Evolutionary conservation across 208 protist species (phyloP).

Genomic region (Zelonia costaricensis): DNA sequence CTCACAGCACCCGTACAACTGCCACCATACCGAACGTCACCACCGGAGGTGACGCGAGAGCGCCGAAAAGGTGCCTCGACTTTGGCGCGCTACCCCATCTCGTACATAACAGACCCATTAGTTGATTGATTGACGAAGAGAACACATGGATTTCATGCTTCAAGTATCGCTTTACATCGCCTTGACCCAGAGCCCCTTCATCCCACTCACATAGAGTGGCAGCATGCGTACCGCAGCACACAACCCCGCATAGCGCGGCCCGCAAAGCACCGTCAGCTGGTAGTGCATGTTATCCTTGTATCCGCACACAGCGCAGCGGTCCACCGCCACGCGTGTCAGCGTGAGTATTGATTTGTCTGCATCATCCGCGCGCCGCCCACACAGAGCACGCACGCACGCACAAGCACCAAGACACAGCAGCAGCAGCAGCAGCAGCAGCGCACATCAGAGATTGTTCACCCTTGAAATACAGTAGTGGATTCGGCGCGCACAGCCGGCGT

Average conservation of each 20-base stretch:
- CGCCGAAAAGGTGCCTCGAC: too few species aligned
- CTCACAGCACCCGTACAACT: too few species aligned
- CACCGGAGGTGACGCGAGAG: too few species aligned
- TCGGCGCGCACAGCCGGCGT: conserved; percentile 3
- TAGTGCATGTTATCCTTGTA: conserved; percentile 53
- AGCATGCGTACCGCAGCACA: not conserved
- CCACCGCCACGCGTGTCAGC: conserved; percentile 24
- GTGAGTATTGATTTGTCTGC: conserved; percentile 49
- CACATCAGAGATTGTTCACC: conserved; percentile 13
- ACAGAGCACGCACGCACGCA: conserved; percentile 1
- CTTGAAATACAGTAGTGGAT: conserved; percentile 9
- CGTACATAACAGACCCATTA: too few species aligned
- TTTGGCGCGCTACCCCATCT: too few species aligned
- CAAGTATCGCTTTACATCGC: too few species aligned
- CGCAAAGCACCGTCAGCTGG: conserved; percentile 34
- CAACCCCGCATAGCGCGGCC: not conserved
- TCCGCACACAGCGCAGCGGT: conserved; percentile 29
- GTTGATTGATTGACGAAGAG: too few species aligned
- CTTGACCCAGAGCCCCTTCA: too few species aligned
- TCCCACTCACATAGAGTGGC: too few species aligned
- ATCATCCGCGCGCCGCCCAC: conserved; percentile 24
- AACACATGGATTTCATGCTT: too few species aligned
- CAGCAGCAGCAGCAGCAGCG: conserved; percentile 3
- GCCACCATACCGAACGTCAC: too few species aligned
- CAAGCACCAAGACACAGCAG: not conserved